Conservation (phyloP, 1,284 basidiomycete genomes). For the Pseudozyma sp. region DNA sequence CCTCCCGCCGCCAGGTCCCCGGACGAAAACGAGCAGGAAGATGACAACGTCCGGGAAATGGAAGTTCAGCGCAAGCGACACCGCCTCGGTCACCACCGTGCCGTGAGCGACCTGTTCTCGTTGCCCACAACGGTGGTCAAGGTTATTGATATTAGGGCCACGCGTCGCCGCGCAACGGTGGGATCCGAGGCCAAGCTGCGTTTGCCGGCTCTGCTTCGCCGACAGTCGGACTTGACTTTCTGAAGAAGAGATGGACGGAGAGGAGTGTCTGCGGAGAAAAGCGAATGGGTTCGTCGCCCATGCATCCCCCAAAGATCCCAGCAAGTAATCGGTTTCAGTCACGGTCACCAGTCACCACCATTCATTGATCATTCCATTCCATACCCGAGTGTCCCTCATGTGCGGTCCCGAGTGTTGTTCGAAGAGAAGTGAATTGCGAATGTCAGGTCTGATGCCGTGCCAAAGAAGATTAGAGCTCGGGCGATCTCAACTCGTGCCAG, state of each 20-base stretch:
- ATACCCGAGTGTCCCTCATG: too few species aligned
- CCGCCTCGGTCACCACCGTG: slow-evolving; percentile 28
- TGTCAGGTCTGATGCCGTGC: neutral
- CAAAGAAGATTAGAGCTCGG: slow-evolving; percentile 12
- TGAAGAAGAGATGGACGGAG: neutral
- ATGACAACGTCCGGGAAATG: neutral
- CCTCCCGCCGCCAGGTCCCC: neutral
- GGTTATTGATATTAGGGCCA: slow-evolving; percentile 4
- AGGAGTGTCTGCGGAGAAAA: neutral
- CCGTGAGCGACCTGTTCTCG: slow-evolving; percentile 27
- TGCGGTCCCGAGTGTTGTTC: too few species aligned
- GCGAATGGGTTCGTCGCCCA: neutral
- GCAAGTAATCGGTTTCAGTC: neutral
- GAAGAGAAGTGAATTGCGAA: neutral
- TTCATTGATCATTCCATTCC: too few species aligned
- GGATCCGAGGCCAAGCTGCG: slow-evolving; percentile 32
- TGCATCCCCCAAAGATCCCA: neutral
- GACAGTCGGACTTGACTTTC: slow-evolving; percentile 8
- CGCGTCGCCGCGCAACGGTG: slow-evolving; percentile 35
- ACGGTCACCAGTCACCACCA: too few species aligned
- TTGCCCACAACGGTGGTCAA: neutral
- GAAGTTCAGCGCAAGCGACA: slow-evolving; percentile 16
- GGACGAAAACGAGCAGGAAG: slow-evolving; percentile 1
- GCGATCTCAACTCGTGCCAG: slow-evolving; percentile 44
- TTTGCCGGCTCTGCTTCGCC: slow-evolving; percentile 7